phyloP scores from a whole-genome alignment of 73 alveolate species.

The Halteria grandinella region DNA sequence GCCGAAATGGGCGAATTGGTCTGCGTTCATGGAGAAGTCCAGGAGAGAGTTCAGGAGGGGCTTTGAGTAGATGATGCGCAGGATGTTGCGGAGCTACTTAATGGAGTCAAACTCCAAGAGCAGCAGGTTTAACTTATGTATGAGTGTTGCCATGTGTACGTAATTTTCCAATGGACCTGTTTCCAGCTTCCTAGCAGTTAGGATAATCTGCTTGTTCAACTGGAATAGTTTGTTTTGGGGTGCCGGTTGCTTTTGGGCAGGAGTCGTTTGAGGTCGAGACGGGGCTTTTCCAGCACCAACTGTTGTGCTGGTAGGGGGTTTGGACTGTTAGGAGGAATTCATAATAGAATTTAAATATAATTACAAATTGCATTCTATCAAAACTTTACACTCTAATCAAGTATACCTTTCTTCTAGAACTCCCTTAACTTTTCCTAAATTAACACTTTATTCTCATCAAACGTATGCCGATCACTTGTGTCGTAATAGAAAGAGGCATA shows the following conservation, averaged over 20 bases:
- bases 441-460: conserved; percentile 45
- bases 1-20: conserved; percentile 63
- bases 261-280: too few species aligned
- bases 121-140: conserved; percentile 63
- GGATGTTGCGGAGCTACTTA: conserved; percentile 36
- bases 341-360: too few species aligned
- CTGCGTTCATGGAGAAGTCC: conserved; percentile 68
- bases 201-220: conserved; percentile 49
- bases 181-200: conserved; percentile 47
- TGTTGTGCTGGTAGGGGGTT: too few species aligned
- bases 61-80: conserved; percentile 47
- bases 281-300: too few species aligned
- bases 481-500: conserved; percentile 44
- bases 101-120: conserved; percentile 58
- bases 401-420: too few species aligned
- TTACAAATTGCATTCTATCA: too few species aligned
- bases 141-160: conserved; percentile 73
- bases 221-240: conserved; percentile 17
- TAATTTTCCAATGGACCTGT: conserved; percentile 63
- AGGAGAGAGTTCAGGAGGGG: conserved; percentile 32
- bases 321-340: too few species aligned
- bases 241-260: too few species aligned
- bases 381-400: too few species aligned
- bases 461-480: conserved; percentile 20
- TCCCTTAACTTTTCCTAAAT: conserved; percentile 22